Percentiles rank a stretch among this genome's conserved stretches.
These are phyloP conservation scores for Babesia gibsoni DNA, from an alignment of 169 alveolate species.

Conservation along the genomic window DNA sequence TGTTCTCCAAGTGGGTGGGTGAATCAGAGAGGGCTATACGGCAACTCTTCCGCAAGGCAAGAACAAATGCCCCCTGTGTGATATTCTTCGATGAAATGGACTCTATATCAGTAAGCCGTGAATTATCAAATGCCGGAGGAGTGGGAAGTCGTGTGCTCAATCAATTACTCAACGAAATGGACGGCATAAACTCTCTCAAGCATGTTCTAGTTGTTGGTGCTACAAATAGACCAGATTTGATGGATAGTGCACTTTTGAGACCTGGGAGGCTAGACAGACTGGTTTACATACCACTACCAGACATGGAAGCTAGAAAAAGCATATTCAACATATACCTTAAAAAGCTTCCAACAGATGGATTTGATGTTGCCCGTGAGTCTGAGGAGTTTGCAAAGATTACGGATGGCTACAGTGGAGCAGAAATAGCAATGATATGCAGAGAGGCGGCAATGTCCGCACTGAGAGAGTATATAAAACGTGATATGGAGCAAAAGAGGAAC, in stretches of 20 bases:
- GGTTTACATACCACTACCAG: conserved; percentile 97
- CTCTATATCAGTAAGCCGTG: conserved; percentile 79
- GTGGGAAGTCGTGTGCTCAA: conserved; percentile 96
- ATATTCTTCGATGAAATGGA: conserved; percentile 99
- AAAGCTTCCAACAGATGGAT: conserved; percentile 28
- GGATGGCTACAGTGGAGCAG: conserved; percentile 95
- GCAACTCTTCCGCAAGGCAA: conserved; percentile 94
- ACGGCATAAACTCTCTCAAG: conserved; percentile 88
- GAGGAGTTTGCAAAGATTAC: conserved; percentile 89
- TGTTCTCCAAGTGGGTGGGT: conserved; percentile 98
- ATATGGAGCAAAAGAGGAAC: background rate
- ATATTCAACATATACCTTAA: conserved; percentile 81
- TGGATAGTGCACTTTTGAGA: conserved; percentile 95
- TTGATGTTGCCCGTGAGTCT: conserved; percentile 82
- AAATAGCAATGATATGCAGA: conserved; percentile 84
- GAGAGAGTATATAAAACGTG: conserved; percentile 18
- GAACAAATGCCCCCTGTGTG: conserved; percentile 95
- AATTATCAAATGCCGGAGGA: conserved; percentile 56
- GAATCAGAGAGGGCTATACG: conserved; percentile 96
- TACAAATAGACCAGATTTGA: conserved; percentile 96
- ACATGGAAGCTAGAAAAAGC: conserved; percentile 86
- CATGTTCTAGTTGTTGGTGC: conserved; percentile 97
- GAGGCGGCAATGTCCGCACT: conserved; percentile 82
- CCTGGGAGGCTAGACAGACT: conserved; percentile 99
- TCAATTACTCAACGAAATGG: conserved; percentile 98